A percentile compares a stretch with the other conserved stretches of the same genome.
These are phyloP conservation scores for Picea sitchensis DNA, from an alignment of 75 land plant species.

Conservation along the genomic window DNA sequence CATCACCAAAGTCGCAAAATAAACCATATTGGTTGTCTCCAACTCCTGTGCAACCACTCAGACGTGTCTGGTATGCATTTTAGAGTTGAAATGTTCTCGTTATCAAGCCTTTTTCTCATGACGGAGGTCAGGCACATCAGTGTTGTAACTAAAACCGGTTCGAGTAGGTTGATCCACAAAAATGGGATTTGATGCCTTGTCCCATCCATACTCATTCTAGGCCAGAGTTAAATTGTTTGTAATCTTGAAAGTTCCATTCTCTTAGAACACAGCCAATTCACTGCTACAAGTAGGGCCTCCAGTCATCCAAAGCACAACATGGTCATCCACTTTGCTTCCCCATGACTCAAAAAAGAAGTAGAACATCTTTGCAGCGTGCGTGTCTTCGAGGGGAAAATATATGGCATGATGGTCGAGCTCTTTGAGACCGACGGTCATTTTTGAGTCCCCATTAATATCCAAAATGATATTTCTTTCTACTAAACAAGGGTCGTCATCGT, in stretches of 20 bases:
- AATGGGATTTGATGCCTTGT: too few species aligned
- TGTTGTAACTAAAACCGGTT: conserved; percentile 91
- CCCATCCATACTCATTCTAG: too few species aligned
- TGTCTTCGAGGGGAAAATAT: conserved; percentile 62
- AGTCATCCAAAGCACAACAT: conserved; percentile 46
- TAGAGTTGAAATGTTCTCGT: too few species aligned
- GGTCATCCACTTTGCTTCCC: conserved; percentile 63
- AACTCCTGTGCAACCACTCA: too few species aligned
- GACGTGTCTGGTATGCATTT: too few species aligned
- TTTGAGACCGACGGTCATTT: conserved; percentile 28
- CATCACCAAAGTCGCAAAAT: too few species aligned
- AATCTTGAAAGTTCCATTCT: too few species aligned
- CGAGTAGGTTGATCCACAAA: conserved; percentile 67
- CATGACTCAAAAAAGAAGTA: conserved; percentile 91
- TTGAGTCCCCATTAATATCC: not conserved
- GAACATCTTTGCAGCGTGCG: conserved; percentile 89
- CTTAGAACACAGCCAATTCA: conserved; percentile 87
- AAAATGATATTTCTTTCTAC: conserved; percentile 7
- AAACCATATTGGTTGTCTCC: too few species aligned
- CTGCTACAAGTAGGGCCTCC: conserved; percentile 32
- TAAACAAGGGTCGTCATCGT: conserved; percentile 17
- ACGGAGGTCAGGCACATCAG: conserved; percentile 63
- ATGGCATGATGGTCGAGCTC: conserved; percentile 94
- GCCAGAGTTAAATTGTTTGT: too few species aligned
- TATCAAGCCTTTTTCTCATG: conserved; percentile 29